phyloP scores from a whole-genome alignment of 2,329 filamentous ascomycete genomes.

The Microdochium bolleyi region DNA sequence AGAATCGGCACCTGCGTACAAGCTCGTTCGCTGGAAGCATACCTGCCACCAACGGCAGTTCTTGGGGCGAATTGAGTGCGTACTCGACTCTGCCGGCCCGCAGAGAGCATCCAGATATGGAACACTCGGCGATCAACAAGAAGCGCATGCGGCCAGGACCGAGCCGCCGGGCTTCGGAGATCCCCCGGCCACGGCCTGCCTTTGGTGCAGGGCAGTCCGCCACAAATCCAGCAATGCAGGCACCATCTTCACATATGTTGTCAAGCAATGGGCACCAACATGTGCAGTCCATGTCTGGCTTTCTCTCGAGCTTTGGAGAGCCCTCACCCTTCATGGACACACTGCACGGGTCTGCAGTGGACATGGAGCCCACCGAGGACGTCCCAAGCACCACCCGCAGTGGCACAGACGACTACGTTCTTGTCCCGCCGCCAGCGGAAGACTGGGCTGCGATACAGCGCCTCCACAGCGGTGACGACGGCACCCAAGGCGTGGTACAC shows the following conservation, averaged over 20 bases:
- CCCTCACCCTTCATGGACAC: conserved; percentile 19
- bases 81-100: conserved; percentile 19
- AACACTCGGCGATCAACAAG: conserved; percentile 17
- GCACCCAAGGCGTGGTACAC: conserved; percentile 1
- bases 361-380: conserved; percentile 13
- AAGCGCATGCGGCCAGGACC: conserved; percentile 15
- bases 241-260: conserved; percentile 4
- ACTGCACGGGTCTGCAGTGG: conserved; percentile 16
- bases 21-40: conserved; percentile 5
- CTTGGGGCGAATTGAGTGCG: conserved; percentile 2
- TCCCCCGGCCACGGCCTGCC: conserved; percentile 17
- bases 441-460: conserved; percentile 14
- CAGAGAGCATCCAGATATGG: conserved; percentile 18
- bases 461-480: conserved; percentile 10
- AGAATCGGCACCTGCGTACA: conserved; percentile 1
- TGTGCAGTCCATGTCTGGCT: conserved; percentile 10
- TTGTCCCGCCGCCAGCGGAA: conserved; percentile 15
- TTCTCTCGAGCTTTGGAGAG: conserved; percentile 14
- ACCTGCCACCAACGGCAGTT: background rate
- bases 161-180: conserved; percentile 21
- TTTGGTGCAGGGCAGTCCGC: conserved; percentile 16
- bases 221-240: conserved; percentile 8
- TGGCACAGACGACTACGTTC: conserved; percentile 12
- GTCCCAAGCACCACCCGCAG: conserved; percentile 1
- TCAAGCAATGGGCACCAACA: conserved; percentile 4